Base-by-base conservation (phyloP, 208 protist genomes). In the Trypanosoma avium region DNA sequence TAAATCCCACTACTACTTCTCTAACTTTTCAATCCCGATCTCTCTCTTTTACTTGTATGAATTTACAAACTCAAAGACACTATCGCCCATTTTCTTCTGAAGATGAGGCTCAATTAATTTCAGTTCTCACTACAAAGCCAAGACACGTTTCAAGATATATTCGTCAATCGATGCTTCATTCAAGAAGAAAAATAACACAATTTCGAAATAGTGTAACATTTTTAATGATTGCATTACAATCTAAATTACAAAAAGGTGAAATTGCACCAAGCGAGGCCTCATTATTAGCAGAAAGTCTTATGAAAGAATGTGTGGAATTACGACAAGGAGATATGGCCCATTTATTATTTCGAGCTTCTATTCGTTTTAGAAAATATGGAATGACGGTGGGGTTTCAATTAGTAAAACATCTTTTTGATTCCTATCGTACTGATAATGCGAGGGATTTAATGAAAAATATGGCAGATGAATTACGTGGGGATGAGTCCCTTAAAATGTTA, bases 191-290 rank as follows among this genome's bases (percentile, higher is more conserved):
- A 64, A 82, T 86, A 27, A 73, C 77, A 13, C 88, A 93, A 52
- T 97, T 97, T 57, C 92, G 92, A 29, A 97, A 94, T 67, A 86
- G 84, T 36, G 88, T 97, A 7, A 97, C 92, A 45, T 95, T 87
- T 64, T 73, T 94, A 17, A 97, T 94, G 88, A 97, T 97, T 61
- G 64, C 85, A 0, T 67, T 97, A 24, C 92, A 97, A 73, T 78
- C 84, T 7, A 77, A 73, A 52, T 77, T 97, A n/a, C 88, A 94
- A 45, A 77, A 79, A 61, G 70, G 81, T 26, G 81, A 90, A 43
- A 86, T 95, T 6, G n/a, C 38, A 0, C 84, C 88, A 4, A 76
- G 27, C 13, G 86, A 91, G 43, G 92, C 92, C 12, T 85, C 86
- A 12, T 64, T 70, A 3, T 72, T 97, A 24, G 71, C 90, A 62